These are phyloP conservation scores for Hymenoscyphus fructigenus DNA, from an alignment of 2,329 filamentous ascomycete genomes.

Conservation along the genomic window DNA sequence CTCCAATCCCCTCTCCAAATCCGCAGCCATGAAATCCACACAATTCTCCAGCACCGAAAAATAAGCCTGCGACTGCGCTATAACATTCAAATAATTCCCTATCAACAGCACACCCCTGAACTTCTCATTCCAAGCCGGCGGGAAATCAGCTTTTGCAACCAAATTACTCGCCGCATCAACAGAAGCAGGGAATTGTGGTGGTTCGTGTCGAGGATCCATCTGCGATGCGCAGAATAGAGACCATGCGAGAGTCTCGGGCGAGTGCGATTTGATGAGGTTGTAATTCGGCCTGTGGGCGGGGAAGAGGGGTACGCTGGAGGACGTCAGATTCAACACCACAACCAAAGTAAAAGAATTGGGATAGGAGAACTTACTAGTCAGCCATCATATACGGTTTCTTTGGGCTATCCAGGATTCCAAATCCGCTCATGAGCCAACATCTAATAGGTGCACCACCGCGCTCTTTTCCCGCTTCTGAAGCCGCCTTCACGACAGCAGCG, in stretches of 20 bases:
- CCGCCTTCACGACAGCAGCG: conserved; percentile 37
- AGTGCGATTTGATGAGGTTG: conserved; percentile 24
- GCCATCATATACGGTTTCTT: conserved; percentile 37
- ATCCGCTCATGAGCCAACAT: conserved; percentile 41
- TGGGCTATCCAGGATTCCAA: conserved; percentile 40
- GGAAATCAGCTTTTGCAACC: conserved; percentile 14
- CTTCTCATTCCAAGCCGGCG: conserved; percentile 17
- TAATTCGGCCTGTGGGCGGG: conserved; percentile 25
- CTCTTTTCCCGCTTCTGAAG: conserved; percentile 37
- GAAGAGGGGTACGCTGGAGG: conserved; percentile 19
- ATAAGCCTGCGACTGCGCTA: conserved; percentile 29
- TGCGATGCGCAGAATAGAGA: conserved; percentile 40
- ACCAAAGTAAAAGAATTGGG: conserved; percentile 5
- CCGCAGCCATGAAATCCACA: conserved; percentile 44
- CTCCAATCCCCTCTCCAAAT: conserved; percentile 36
- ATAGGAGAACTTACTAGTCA: conserved; percentile 36
- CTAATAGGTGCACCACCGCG: conserved; percentile 37
- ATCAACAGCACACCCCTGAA: conserved; percentile 29
- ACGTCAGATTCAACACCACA: conserved; percentile 10
- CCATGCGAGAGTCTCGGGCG: conserved; percentile 37
- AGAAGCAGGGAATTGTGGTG: conserved; percentile 20
- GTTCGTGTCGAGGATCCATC: conserved; percentile 39
- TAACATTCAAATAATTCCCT: conserved; percentile 28
- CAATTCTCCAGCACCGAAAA: conserved; percentile 41
- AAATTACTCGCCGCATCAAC: conserved; percentile 26